Evolutionary conservation across 352 stramenopile species (phyloP).

Genomic region (Peronospora destructor): DNA sequence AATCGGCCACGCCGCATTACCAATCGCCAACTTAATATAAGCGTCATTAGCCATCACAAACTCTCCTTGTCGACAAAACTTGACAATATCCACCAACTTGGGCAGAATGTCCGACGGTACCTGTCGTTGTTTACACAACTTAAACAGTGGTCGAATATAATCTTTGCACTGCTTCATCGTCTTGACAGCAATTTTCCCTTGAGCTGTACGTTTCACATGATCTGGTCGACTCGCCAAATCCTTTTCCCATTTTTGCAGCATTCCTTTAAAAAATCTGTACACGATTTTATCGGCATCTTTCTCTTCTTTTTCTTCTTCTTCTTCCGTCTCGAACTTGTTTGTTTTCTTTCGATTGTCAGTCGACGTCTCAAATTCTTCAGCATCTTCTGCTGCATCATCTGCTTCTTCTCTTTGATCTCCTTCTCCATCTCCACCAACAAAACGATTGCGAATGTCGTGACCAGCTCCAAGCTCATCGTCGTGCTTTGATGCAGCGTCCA

Average conservation of each 20-base stretch:
- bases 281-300: constrained; percentile 59
- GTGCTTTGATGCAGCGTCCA: constrained; percentile 50
- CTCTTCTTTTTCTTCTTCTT: constrained; percentile 34
- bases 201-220: constrained; percentile 82
- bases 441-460: constrained; percentile 75
- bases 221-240: constrained; percentile 85
- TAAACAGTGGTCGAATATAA: constrained; percentile 97
- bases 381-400: constrained; percentile 35
- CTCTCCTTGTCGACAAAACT: constrained; percentile 89
- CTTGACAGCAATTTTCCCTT: constrained; percentile 93
- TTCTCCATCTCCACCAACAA: constrained; percentile 39
- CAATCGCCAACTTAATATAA: constrained; percentile 97
- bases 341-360: constrained; percentile 12
- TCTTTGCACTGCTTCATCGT: constrained; percentile 98
- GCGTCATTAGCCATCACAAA: constrained; percentile 95
- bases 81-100: constrained; percentile 91
- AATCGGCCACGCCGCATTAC: constrained; percentile 97
- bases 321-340: constrained; percentile 13
- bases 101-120: constrained; percentile 86
- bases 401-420: constrained; percentile 28
- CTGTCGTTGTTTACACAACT: constrained; percentile 90
- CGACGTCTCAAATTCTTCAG: constrained; percentile 23
- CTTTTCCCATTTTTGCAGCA: constrained; percentile 91
- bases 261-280: constrained; percentile 91
- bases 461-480: constrained; percentile 68